phyloP scores from a whole-genome alignment of 2,329 filamentous ascomycete species.

The Scortechinia acanthostroma region DNA sequence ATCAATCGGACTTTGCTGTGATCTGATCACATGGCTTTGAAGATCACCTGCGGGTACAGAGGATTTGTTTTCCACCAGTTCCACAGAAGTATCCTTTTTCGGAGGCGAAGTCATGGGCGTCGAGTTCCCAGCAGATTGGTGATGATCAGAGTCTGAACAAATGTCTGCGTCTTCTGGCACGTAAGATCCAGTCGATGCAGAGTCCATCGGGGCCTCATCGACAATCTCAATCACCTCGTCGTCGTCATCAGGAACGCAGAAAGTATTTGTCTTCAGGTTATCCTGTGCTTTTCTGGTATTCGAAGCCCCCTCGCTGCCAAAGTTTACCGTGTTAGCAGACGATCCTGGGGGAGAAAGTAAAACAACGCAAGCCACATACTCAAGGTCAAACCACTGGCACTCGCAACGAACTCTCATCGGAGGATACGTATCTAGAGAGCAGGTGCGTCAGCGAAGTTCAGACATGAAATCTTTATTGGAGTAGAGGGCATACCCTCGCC shows the following conservation, averaged over 20 bases:
- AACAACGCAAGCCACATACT: neutral
- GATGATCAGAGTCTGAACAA: too few relatives aligned
- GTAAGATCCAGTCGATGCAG: too few relatives aligned
- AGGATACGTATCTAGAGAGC: neutral
- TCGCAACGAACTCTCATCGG: neutral
- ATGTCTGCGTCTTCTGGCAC: too few relatives aligned
- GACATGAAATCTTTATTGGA: neutral
- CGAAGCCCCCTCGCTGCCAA: too few relatives aligned
- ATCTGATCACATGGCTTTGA: too few relatives aligned
- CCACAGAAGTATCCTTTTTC: neutral
- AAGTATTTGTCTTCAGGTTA: conserved; percentile 11
- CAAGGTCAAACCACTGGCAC: neutral
- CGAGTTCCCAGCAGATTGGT: too few relatives aligned
- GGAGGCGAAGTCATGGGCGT: neutral
- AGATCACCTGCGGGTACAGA: too few relatives aligned
- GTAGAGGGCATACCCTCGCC: conserved; percentile 23
- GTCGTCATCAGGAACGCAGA: conserved; percentile 20
- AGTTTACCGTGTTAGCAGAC: too few relatives aligned
- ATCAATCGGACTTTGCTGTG: neutral
- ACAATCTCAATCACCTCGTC: conserved; percentile 18
- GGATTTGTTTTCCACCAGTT: too few relatives aligned
- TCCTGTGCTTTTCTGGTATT: conserved; percentile 11
- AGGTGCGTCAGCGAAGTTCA: neutral
- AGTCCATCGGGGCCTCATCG: too few relatives aligned
- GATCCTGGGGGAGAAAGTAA: conserved; percentile 4